Percentiles rank a stretch among this genome's conserved stretches.
phyloP scores from a whole-genome alignment of 768 basidiomycete genomes.

The Termitomyces sp. region DNA sequence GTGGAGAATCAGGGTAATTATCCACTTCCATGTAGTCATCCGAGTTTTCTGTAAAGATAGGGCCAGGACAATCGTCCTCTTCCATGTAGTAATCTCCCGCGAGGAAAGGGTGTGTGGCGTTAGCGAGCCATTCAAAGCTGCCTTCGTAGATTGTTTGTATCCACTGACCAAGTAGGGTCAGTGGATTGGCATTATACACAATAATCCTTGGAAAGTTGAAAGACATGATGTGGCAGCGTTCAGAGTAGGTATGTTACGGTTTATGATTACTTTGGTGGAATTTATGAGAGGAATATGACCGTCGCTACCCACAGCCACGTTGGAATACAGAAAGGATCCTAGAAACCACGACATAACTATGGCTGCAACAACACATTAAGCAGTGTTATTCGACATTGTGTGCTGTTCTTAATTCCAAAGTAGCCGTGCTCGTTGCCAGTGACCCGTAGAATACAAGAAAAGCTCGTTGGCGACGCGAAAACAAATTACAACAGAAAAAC shows the following conservation, averaged over 20 bases:
- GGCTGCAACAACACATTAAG: neutral
- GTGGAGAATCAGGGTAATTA: neutral
- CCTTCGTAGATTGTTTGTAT: slow-evolving; percentile 2
- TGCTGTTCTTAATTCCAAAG: neutral
- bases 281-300: neutral
- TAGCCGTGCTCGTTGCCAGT: neutral
- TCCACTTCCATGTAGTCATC: neutral
- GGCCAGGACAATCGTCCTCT: neutral
- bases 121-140: neutral
- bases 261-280: neutral
- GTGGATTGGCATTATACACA: slow-evolving; percentile 1
- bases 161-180: neutral
- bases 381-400: neutral
- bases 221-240: neutral
- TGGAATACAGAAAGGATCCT: neutral
- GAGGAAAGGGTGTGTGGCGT: neutral
- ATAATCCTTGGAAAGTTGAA: neutral
- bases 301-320: neutral
- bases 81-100: slow-evolving; percentile 3
- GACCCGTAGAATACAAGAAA: neutral
- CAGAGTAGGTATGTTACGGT: neutral
- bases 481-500: neutral
- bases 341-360: slow-evolving; percentile 1
- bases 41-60: neutral
- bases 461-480: neutral